A percentile compares a stretch with the other conserved stretches of the same genome.
Conservation (phyloP, 352 stramenopile species). For the Phytophthora tentaculata region DNA sequence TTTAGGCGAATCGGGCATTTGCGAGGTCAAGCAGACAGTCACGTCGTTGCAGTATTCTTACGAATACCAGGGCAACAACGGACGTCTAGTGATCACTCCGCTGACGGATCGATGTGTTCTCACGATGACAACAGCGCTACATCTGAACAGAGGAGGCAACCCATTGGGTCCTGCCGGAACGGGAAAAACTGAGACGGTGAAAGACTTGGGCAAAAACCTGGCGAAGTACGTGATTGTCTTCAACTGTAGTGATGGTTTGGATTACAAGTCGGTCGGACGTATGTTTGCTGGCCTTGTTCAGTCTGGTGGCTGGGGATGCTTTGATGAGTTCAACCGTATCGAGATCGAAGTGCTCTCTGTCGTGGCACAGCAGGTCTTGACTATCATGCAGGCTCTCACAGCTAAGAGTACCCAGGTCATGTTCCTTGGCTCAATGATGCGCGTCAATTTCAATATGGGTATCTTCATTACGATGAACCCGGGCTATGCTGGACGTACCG, state of each 20-base stretch:
- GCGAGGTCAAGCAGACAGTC: constrained; percentile 88
- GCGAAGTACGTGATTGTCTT: constrained; percentile 96
- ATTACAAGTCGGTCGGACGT: constrained; percentile 94
- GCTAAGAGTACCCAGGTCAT: constrained; percentile 75
- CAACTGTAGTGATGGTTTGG: constrained; percentile 94
- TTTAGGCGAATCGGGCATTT: constrained; percentile 78
- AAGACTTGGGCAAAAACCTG: constrained; percentile 94
- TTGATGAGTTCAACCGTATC: constrained; percentile 97
- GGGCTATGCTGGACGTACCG: constrained; percentile 90
- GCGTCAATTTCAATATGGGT: constrained; percentile 89
- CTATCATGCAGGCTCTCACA: constrained; percentile 89
- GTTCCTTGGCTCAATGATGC: constrained; percentile 89
- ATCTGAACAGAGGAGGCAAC: constrained; percentile 92
- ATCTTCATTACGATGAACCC: constrained; percentile 95
- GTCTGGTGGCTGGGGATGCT: constrained; percentile 93
- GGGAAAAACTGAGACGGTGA: constrained; percentile 95
- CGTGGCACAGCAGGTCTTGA: constrained; percentile 92
- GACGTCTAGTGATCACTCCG: constrained; percentile 92
- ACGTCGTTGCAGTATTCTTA: constrained; percentile 88
- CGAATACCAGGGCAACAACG: constrained; percentile 89
- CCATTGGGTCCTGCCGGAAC: constrained; percentile 92
- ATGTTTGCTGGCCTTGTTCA: constrained; percentile 95
- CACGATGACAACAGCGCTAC: constrained; percentile 93
- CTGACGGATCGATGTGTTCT: constrained; percentile 94
- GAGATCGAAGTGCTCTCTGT: constrained; percentile 96